phyloP scores from a whole-genome alignment of 306 rosid species.

The Malus fusca region DNA sequence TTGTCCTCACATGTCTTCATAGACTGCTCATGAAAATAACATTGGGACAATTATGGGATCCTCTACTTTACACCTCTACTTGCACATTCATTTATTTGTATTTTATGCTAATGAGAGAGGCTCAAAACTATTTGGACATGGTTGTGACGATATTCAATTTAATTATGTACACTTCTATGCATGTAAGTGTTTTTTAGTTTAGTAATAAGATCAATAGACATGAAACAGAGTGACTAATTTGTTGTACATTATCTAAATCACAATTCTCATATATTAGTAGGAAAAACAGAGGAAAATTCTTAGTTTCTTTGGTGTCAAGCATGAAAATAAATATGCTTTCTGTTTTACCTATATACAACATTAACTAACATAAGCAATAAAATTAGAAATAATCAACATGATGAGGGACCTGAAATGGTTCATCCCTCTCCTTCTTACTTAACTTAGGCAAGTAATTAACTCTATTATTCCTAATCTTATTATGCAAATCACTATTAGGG shows the following conservation, averaged over 20 bases:
- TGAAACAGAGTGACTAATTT: neutral
- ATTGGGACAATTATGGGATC: conserved; percentile 75
- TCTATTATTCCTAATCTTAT: conserved; percentile 40
- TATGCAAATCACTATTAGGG: conserved; percentile 38
- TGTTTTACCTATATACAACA: conserved; percentile 31
- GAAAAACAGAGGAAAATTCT: conserved; percentile 16
- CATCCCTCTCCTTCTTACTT: conserved; percentile 62
- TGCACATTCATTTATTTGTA: conserved; percentile 2
- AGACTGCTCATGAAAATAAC: conserved; percentile 66
- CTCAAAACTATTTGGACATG: neutral
- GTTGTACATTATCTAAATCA: conserved; percentile 26
- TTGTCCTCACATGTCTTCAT: conserved; percentile 84
- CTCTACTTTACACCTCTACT: conserved; percentile 32
- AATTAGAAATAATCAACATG: conserved; percentile 68
- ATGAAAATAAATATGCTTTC: conserved; percentile 10
- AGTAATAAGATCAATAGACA: too few relatives aligned
- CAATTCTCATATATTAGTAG: conserved; percentile 20
- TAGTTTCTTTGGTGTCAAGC: conserved; percentile 2
- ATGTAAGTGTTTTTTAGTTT: too few relatives aligned
- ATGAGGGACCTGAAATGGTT: conserved; percentile 66
- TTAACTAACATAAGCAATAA: neutral
- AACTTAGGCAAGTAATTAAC: conserved; percentile 56
- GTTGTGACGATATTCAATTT: too few relatives aligned
- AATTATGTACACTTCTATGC: too few relatives aligned
- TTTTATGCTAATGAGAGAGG: neutral